These are phyloP conservation scores for Chaetomidium leptoderma DNA, from an alignment of 495 filamentous ascomycete species.

Conservation along the genomic window DNA sequence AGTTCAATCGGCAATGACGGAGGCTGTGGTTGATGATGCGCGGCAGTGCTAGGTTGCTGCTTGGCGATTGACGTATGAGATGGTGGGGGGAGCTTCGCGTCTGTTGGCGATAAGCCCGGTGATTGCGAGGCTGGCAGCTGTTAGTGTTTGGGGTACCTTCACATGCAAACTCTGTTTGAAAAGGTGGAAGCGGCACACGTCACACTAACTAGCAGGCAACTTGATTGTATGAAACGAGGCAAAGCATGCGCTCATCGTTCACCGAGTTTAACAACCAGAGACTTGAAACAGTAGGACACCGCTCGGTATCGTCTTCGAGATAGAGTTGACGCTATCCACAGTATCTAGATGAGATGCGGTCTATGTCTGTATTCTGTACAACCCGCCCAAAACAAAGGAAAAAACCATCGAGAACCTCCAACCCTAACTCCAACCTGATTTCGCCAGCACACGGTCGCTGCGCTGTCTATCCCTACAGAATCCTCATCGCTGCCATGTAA, in stretches of 20 bases:
- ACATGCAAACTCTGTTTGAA: neutral
- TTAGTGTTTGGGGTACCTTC: neutral
- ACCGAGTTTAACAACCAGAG: no score
- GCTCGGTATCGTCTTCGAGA: no score
- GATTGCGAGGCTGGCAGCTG: neutral
- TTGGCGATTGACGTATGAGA: slow-evolving; percentile 11
- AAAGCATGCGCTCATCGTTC: no score
- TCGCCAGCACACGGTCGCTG: slow-evolving; percentile 1
- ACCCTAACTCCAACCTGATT: slow-evolving; percentile 12
- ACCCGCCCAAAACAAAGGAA: slow-evolving; percentile 8
- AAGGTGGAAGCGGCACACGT: no score
- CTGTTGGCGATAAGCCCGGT: neutral
- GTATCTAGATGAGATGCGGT: slow-evolving; percentile 19
- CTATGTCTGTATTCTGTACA: no score
- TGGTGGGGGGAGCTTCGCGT: neutral
- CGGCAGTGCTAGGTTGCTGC: neutral
- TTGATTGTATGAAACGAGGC: no score
- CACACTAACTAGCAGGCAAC: no score
- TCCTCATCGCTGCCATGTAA: slow-evolving; percentile 8
- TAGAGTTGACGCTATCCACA: slow-evolving; percentile 12
- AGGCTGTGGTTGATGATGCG: neutral
- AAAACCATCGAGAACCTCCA: neutral
- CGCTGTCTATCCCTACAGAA: slow-evolving; percentile 12
- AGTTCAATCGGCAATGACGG: neutral
- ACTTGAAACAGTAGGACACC: no score